Evolutionary conservation across 305 asterid genomes (phyloP).

Genomic region (Fraxinus greggii): DNA sequence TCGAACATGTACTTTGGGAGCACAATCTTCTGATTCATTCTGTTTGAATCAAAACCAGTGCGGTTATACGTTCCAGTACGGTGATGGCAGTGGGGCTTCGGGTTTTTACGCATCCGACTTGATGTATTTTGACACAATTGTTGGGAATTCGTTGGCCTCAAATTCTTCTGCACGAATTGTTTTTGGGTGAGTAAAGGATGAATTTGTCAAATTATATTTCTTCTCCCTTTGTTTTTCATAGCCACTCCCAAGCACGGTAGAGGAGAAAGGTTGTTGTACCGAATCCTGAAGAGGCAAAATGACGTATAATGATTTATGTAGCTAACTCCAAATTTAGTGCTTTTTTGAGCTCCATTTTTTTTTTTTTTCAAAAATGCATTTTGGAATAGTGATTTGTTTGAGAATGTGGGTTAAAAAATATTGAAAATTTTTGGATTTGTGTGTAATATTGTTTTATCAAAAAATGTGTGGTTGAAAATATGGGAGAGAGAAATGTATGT

Average conservation of each 20-base stretch:
- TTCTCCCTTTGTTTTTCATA: background rate
- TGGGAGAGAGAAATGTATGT: too few species aligned
- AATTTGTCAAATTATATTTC: background rate
- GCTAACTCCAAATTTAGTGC: background rate
- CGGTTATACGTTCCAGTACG: constrained; percentile 50
- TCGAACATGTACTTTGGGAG: constrained; percentile 43
- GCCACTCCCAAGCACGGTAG: background rate
- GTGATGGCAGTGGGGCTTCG: constrained; percentile 61
- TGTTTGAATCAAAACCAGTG: constrained; percentile 45
- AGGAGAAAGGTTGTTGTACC: background rate
- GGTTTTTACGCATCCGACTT: constrained; percentile 47
- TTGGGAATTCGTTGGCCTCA: constrained; percentile 32
- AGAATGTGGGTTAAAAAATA: too few species aligned
- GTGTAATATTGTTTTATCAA: too few species aligned
- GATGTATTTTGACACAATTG: constrained; percentile 42
- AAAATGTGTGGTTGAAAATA: too few species aligned
- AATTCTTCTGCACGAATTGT: constrained; percentile 46
- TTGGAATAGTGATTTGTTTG: too few species aligned
- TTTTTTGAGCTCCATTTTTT: too few species aligned
- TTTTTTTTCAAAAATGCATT: too few species aligned
- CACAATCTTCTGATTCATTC: constrained; percentile 37
- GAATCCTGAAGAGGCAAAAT: background rate
- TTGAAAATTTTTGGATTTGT: too few species aligned
- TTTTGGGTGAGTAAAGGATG: constrained; percentile 41
- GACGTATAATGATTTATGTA: background rate